These are phyloP conservation scores for Alliaria petiolata DNA, from an alignment of 345 rosid species.

Conservation along the genomic window DNA sequence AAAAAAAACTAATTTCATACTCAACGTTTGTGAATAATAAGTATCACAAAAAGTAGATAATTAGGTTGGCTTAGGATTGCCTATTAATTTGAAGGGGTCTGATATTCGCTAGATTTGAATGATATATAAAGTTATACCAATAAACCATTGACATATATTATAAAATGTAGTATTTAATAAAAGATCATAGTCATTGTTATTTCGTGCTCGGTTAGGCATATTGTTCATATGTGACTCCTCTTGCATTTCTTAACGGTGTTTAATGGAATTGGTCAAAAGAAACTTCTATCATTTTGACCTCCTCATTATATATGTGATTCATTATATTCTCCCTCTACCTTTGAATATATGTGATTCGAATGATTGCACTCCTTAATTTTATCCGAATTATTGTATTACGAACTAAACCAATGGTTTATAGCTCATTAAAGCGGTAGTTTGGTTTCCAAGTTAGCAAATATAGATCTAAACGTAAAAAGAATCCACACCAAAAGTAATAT, in stretches of 20 bases:
- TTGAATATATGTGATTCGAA: not conserved
- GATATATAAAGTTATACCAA: not conserved
- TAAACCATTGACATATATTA: not conserved
- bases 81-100: not conserved
- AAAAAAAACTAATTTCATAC: no score
- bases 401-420: not conserved
- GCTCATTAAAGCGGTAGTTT: not conserved
- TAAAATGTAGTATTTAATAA: not conserved
- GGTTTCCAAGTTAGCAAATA: not conserved
- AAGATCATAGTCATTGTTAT: slow-evolving; percentile 13
- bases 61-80: not conserved
- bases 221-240: not conserved
- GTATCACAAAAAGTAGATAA: no score
- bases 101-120: not conserved
- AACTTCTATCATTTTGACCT: slow-evolving; percentile 7
- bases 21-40: not conserved
- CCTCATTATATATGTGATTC: not conserved
- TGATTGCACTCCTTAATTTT: not conserved
- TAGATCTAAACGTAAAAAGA: not conserved
- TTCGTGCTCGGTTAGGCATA: slow-evolving; percentile 12
- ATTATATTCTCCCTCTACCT: not conserved
- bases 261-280: slow-evolving; percentile 16
- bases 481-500: not conserved
- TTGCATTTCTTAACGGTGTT: slow-evolving; percentile 19
- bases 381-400: not conserved